phyloP scores from a whole-genome alignment of 1,139 yeast genomes.

The Scheffersomyces quercinus region DNA sequence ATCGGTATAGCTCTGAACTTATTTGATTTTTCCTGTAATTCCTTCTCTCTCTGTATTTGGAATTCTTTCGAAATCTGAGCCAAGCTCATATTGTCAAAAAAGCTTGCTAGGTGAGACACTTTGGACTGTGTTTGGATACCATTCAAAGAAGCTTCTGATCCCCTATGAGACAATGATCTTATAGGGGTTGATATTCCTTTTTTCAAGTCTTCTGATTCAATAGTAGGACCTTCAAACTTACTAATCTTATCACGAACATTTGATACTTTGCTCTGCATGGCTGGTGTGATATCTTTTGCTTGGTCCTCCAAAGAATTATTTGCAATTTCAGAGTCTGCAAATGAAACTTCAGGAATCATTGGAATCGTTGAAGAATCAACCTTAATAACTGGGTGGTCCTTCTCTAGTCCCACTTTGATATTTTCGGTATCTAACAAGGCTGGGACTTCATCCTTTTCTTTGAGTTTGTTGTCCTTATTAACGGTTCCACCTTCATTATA shows the following conservation, averaged over 20 bases:
- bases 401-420: background rate
- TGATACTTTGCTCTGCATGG: conserved; percentile 22
- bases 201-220: background rate
- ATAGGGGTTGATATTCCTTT: background rate
- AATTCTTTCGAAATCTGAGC: conserved; percentile 84
- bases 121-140: conserved; percentile 21
- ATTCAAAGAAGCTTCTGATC: conserved; percentile 8
- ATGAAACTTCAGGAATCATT: conserved; percentile 16
- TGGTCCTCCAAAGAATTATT: background rate
- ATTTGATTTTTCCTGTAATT: conserved; percentile 59
- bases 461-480: background rate
- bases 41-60: conserved; percentile 82
- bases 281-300: conserved; percentile 7
- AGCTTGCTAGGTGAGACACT: conserved; percentile 65
- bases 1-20: conserved; percentile 76
- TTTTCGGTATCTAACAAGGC: conserved; percentile 2
- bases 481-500: conserved; percentile 29
- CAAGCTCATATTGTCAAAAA: conserved; percentile 75
- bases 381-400: background rate
- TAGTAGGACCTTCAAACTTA: conserved; percentile 21
- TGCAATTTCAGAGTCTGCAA: conserved; percentile 16
- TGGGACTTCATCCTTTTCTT: conserved; percentile 2
- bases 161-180: conserved; percentile 1
- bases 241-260: conserved; percentile 27
- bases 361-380: background rate